These are phyloP conservation scores for Termitomyces heimii DNA, from an alignment of 768 basidiomycete genomes.

Conservation along the genomic window DNA sequence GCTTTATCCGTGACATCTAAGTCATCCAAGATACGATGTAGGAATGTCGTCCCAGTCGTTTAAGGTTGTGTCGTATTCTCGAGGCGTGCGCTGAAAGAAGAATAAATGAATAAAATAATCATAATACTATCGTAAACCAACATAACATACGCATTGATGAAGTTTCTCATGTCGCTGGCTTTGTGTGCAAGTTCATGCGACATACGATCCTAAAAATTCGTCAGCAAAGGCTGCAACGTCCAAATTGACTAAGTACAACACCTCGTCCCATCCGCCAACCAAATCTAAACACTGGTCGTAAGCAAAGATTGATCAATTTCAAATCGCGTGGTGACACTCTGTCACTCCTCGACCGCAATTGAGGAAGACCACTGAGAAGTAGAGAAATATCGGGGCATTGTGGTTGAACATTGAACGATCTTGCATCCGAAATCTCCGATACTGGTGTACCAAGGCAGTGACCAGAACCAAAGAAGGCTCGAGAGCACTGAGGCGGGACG, in stretches of 20 bases:
- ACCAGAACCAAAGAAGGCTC: constrained; percentile 66
- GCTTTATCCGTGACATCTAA: constrained; percentile 58
- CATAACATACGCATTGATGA: constrained; percentile 80
- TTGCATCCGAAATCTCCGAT: constrained; percentile 29
- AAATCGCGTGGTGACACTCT: constrained; percentile 49
- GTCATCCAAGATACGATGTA: constrained; percentile 67
- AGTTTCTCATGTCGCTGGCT: constrained; percentile 75
- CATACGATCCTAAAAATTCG: constrained; percentile 55
- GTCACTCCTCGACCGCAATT: constrained; percentile 13
- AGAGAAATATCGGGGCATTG: constrained; percentile 64
- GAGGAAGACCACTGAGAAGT: constrained; percentile 19
- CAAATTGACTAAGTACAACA: constrained; percentile 19
- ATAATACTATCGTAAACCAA: not conserved
- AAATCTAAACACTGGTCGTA: constrained; percentile 84
- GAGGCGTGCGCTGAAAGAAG: constrained; percentile 52
- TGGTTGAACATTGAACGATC: constrained; percentile 1
- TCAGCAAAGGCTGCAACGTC: not conserved
- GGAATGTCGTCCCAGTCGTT: constrained; percentile 86
- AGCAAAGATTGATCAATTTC: constrained; percentile 81
- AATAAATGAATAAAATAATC: not conserved
- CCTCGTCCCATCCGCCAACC: constrained; percentile 89
- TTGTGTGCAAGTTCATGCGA: constrained; percentile 89
- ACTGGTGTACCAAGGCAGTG: constrained; percentile 78
- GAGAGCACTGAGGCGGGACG: constrained; percentile 39
- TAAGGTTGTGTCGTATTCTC: constrained; percentile 59